Evolutionary conservation across 192 early-diverging fungal genomes (phyloP).

Genomic region (Coemansia sp.): DNA sequence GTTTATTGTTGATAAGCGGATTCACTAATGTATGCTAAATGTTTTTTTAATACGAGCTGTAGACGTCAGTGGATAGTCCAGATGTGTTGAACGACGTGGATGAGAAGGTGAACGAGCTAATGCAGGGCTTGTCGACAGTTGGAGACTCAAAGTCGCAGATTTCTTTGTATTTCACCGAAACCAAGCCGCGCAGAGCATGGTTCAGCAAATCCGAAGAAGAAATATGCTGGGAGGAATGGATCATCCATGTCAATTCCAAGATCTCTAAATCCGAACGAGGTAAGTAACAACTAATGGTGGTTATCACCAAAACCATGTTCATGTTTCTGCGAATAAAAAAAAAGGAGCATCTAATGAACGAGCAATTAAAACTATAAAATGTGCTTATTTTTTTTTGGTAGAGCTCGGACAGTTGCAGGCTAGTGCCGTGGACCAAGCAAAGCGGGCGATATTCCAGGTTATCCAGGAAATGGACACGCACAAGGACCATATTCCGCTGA

Average conservation of each 20-base stretch:
- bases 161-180: conserved; percentile 42
- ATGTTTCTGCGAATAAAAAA: no score
- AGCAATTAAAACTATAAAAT: no score
- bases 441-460: conserved; percentile 24
- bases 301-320: no score
- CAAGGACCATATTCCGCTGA: conserved; percentile 52
- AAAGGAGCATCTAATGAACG: no score
- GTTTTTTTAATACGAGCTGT: not conserved
- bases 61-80: conserved; percentile 33
- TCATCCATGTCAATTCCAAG: conserved; percentile 15
- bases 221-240: conserved; percentile 53
- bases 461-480: conserved; percentile 34
- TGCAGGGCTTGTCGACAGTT: conserved; percentile 28
- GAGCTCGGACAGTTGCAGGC: conserved; percentile 19
- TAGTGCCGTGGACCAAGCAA: conserved; percentile 31
- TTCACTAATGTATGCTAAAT: not conserved
- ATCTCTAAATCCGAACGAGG: conserved; percentile 13
- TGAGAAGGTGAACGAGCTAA: conserved; percentile 31
- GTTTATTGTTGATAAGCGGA: no score
- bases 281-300: no score
- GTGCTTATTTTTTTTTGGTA: no score
- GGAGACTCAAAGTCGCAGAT: conserved; percentile 33
- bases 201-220: conserved; percentile 49
- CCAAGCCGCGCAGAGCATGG: conserved; percentile 40
- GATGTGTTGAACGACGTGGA: conserved; percentile 23